These are phyloP conservation scores for Pyrus betulifolia DNA, from an alignment of 306 rosid species.

Conservation along the genomic window DNA sequence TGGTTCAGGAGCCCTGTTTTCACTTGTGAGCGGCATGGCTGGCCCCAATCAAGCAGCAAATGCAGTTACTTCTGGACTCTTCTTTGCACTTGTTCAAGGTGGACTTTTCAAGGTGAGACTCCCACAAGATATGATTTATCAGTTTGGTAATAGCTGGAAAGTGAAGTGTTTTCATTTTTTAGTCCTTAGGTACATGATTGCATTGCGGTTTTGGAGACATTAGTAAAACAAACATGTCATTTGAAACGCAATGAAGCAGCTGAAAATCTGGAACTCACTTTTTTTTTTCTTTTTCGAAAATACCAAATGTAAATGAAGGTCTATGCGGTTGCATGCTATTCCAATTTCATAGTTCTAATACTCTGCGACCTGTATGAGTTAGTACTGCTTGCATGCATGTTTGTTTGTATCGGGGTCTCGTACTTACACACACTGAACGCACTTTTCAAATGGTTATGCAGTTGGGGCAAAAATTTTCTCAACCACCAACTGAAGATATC, in stretches of 20 bases:
- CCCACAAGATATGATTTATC: background rate
- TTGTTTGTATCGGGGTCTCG: background rate
- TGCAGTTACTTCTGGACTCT: constrained; percentile 85
- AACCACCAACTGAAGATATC: constrained; percentile 63
- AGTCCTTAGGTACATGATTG: background rate
- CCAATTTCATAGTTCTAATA: background rate
- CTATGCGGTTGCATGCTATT: background rate
- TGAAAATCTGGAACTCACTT: background rate
- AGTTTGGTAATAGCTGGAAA: background rate
- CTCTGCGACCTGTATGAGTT: background rate
- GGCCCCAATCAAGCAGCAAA: constrained; percentile 77
- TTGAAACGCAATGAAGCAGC: background rate
- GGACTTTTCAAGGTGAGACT: constrained; percentile 81
- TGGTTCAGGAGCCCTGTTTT: constrained; percentile 91
- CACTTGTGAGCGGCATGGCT: constrained; percentile 90
- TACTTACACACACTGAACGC: background rate
- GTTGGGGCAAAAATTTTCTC: constrained; percentile 77
- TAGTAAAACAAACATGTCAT: background rate
- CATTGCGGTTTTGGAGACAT: background rate
- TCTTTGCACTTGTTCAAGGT: constrained; percentile 93
- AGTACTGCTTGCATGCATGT: background rate
- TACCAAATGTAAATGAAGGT: background rate
- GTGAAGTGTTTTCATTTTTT: background rate
- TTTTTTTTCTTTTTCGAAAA: background rate
- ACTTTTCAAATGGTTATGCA: constrained; percentile 24